Percentiles rank a stretch among this genome's conserved stretches.
Conservation (phyloP, 441 rosid species). For the Euphorbia neoarborescens region DNA sequence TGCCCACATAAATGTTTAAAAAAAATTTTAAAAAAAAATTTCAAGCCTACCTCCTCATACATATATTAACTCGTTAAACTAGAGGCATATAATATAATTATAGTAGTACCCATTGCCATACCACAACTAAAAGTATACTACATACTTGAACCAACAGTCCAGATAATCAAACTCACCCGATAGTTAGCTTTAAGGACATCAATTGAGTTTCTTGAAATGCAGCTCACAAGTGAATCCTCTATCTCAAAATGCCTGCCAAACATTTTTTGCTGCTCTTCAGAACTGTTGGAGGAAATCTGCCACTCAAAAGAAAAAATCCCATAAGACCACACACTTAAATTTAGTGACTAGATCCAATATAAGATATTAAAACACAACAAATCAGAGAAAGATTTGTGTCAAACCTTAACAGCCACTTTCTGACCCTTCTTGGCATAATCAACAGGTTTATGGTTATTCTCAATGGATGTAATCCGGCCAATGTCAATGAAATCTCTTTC, state of each 20-base stretch:
- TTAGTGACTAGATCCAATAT: not conserved
- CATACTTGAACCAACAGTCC: not conserved
- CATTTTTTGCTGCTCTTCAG: conserved; percentile 93
- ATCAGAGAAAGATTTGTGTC: conserved; percentile 5
- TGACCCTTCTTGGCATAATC: conserved; percentile 76
- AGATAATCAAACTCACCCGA: conserved; percentile 47
- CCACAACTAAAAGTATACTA: not conserved
- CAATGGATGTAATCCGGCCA: conserved; percentile 81
- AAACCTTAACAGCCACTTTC: conserved; percentile 86
- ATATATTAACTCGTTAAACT: not conserved
- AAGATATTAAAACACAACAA: not conserved
- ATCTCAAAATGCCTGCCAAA: conserved; percentile 82
- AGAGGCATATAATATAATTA: not conserved
- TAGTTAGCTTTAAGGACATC: conserved; percentile 74
- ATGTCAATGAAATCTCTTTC: conserved; percentile 68
- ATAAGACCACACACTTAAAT: not conserved
- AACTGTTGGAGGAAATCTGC: conserved; percentile 64
- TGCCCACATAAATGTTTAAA: not conserved
- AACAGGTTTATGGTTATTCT: conserved; percentile 72
- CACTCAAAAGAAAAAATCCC: conserved; percentile 6
- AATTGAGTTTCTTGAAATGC: conserved; percentile 68
- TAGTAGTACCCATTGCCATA: not conserved
- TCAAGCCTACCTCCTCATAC: not conserved
- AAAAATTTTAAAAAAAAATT: not conserved
- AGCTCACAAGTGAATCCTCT: conserved; percentile 88